Conservation (phyloP, 192 early-diverging fungal genomes). For the Pecoramyces ruminantium region DNA sequence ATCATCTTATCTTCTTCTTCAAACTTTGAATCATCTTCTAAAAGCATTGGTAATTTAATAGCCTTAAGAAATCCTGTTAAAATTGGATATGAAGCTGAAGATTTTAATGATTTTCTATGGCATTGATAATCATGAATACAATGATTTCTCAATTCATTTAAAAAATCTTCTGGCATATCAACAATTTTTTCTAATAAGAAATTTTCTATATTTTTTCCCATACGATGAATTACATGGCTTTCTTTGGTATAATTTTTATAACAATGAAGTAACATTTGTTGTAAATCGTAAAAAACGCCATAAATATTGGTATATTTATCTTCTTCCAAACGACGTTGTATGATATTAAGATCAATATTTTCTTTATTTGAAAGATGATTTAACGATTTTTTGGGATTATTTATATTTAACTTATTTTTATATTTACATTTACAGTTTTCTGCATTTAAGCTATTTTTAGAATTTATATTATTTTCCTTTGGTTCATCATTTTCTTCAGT, state of each 20-base stretch:
- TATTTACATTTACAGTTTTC: no score
- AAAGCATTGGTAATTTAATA: neutral
- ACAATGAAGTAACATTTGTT: neutral
- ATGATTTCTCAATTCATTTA: neutral
- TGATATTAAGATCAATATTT: neutral
- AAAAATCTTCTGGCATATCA: neutral
- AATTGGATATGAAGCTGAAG: neutral
- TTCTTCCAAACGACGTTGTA: neutral
- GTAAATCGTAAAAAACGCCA: neutral
- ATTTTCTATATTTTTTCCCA: neutral
- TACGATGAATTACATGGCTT: neutral
- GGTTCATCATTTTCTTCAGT: neutral
- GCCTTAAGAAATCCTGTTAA: neutral
- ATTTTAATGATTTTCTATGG: neutral
- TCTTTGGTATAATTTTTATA: neutral
- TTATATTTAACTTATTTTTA: no score
- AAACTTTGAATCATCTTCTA: neutral
- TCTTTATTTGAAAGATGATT: no score
- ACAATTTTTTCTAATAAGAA: neutral
- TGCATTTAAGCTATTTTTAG: no score
- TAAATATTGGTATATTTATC: neutral
- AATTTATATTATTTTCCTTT: no score
- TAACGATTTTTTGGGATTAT: no score
- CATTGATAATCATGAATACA: neutral
- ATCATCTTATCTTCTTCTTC: neutral